Evolutionary conservation across 1,284 basidiomycete genomes (phyloP), one percentile per base, ranked within the genome.

Genomic region (Afroboletus lepidellus): DNA sequence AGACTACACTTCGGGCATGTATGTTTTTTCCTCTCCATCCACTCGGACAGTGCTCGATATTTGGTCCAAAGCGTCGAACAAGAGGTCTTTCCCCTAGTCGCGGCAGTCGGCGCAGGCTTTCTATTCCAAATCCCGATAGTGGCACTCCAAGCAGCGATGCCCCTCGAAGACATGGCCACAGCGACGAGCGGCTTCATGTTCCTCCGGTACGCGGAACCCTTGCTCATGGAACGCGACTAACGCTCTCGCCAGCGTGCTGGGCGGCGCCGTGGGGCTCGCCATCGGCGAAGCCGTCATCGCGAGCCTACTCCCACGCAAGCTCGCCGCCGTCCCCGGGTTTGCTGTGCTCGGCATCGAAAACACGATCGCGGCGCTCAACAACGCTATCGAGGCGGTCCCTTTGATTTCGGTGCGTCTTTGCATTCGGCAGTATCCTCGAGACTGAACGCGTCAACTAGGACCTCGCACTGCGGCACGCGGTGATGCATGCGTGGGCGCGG

Each of bases 401-500:
- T n/a, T n/a, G n/a, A n/a, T n/a, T n/a, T n/a, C n/a, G 27, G 27
- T 27, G 27, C 27, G 5, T 27, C 27, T n/a, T n/a, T n/a, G n/a
- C 27, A 27, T 5, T 27, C 9, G 27, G 27, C 27, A 9, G 27
- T 27, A 27, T 27, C 27, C n/a, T 5, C 27, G 27, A 9, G 27
- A 9, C 27, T 27, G 27, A 27, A 9, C 5, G 9, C 9, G 27
- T 5, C 27, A 12, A 11, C 3, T 12, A 30, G 29, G 29, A 30
- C 29, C 2, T 13, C 1, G 29, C 29, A 13, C 63, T 73, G 30
- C 77, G 79, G 11, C 56, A 72, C n/a, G 71, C 74, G 33, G 74
- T 92, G 11, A 79, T 86, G 24, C 76, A 87, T 53, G 87, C 87
- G 0, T 93, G 86, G 69, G 75, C 86, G 8, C 71, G 78, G 41